Conservation (phyloP, 2,329 filamentous ascomycete species). For the Fusarium austroafricanum region DNA sequence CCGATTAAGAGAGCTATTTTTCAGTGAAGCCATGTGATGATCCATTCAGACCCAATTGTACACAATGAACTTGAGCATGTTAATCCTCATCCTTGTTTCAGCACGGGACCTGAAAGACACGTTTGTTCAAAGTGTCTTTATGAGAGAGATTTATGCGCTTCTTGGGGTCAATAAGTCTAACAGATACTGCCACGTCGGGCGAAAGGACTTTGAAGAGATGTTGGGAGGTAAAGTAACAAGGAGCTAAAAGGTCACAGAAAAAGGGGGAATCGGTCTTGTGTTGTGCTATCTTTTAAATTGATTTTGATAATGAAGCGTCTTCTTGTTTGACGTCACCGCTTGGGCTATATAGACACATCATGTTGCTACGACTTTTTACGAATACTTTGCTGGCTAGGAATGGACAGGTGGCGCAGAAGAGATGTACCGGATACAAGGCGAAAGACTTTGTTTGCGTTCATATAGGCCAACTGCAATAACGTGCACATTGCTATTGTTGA, state of each 20-base stretch:
- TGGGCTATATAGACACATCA: slow-evolving; percentile 7
- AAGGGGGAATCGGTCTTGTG: not conserved
- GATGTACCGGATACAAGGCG: not conserved
- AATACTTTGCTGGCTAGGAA: not conserved
- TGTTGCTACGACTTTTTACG: slow-evolving; percentile 6
- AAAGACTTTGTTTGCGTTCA: not conserved
- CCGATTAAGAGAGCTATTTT: slow-evolving; percentile 61
- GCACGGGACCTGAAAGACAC: not conserved
- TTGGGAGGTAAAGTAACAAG: slow-evolving; percentile 2
- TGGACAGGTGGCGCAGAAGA: not conserved
- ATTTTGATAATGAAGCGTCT: slow-evolving; percentile 6
- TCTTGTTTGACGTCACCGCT: slow-evolving; percentile 1
- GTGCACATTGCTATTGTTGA: not conserved
- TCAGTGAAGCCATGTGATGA: not conserved
- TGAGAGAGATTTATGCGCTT: not conserved
- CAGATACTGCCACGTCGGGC: not conserved
- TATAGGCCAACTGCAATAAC: not conserved
- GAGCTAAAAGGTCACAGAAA: not conserved
- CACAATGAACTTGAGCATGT: not conserved
- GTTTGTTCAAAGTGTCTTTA: not conserved
- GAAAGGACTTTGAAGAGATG: not conserved
- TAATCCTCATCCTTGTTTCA: not conserved
- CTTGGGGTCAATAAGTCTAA: not conserved
- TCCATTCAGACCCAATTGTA: not conserved
- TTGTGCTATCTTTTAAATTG: not conserved